Percentiles rank a stretch among this genome's conserved stretches.
These are phyloP conservation scores for Fusarium humuli DNA, from an alignment of 2,329 filamentous ascomycete species.

Conservation along the genomic window DNA sequence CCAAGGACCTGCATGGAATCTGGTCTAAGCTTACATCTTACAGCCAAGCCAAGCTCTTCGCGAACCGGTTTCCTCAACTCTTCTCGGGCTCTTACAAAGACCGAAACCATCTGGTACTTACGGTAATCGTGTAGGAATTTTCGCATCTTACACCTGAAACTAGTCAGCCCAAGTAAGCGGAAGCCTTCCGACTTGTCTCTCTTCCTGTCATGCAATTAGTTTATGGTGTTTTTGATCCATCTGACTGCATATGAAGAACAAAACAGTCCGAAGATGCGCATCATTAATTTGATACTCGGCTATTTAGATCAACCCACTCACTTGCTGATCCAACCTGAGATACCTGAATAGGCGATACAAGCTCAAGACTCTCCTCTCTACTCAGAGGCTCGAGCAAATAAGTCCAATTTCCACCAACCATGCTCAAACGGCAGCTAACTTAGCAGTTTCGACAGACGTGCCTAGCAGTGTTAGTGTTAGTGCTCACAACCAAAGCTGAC, in stretches of 20 bases:
- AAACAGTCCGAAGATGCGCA: slow-evolving; percentile 33
- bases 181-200: slow-evolving; percentile 17
- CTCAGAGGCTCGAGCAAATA: not conserved
- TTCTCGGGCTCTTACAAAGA: slow-evolving; percentile 17
- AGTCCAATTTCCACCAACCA: slow-evolving; percentile 40
- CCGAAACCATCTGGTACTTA: slow-evolving; percentile 15
- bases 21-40: slow-evolving; percentile 27
- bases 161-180: slow-evolving; percentile 31
- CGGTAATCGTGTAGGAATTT: slow-evolving; percentile 2
- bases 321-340: slow-evolving; percentile 4
- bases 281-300: slow-evolving; percentile 35
- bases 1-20: slow-evolving; percentile 31
- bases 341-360: slow-evolving; percentile 6
- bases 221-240: slow-evolving; percentile 33
- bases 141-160: slow-evolving; percentile 44
- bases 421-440: slow-evolving; percentile 31
- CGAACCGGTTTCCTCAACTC: slow-evolving; percentile 38
- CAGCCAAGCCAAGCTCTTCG: slow-evolving; percentile 5
- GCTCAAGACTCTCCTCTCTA: not conserved
- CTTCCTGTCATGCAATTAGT: slow-evolving; percentile 22
- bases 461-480: slow-evolving; percentile 30
- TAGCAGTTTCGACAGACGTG: slow-evolving; percentile 23
- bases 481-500: slow-evolving; percentile 44
- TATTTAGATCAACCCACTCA: slow-evolving; percentile 11
- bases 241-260: not conserved